phyloP scores from a whole-genome alignment of 176 grass and related monocot species.

The Oryza glumipatula region DNA sequence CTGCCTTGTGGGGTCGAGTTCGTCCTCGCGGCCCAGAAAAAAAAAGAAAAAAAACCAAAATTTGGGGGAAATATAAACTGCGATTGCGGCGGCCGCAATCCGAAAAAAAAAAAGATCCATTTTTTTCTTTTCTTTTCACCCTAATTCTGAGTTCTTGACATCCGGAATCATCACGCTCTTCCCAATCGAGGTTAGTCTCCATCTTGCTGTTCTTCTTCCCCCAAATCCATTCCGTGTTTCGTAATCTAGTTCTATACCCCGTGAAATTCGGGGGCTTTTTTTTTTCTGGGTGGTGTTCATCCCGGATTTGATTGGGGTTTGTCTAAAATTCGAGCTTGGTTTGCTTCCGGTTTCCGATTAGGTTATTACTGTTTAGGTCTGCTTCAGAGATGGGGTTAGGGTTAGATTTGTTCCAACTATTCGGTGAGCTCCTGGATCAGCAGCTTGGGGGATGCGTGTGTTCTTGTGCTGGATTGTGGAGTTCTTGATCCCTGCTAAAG shows the following conservation, averaged over 20 bases:
- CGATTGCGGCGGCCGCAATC: constrained; percentile 36
- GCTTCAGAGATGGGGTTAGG: background rate
- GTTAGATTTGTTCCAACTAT: background rate
- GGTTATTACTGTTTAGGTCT: background rate
- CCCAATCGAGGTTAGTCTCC: constrained; percentile 42
- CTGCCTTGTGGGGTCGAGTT: background rate
- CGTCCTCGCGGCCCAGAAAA: constrained; percentile 18
- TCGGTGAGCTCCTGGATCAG: background rate
- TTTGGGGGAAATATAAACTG: constrained; percentile 26
- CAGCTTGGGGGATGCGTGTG: too few relatives aligned
- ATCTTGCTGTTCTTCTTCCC: background rate
- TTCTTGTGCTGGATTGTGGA: background rate
- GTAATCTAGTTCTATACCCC: background rate
- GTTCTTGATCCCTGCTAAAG: background rate
- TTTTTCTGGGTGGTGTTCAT: background rate
- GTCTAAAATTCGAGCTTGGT: background rate
- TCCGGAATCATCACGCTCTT: constrained; percentile 4
- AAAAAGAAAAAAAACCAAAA: background rate
- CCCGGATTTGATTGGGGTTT: background rate
- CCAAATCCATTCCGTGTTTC: background rate
- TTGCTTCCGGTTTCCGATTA: background rate
- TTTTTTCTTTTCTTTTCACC: background rate
- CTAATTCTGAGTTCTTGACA: background rate
- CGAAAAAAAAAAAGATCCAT: background rate
- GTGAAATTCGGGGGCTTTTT: background rate